Percentiles rank a stretch among this genome's conserved stretches.
These are phyloP conservation scores for Termitomyces sp. DNA, from an alignment of 768 basidiomycete genomes.

Conservation along the genomic window DNA sequence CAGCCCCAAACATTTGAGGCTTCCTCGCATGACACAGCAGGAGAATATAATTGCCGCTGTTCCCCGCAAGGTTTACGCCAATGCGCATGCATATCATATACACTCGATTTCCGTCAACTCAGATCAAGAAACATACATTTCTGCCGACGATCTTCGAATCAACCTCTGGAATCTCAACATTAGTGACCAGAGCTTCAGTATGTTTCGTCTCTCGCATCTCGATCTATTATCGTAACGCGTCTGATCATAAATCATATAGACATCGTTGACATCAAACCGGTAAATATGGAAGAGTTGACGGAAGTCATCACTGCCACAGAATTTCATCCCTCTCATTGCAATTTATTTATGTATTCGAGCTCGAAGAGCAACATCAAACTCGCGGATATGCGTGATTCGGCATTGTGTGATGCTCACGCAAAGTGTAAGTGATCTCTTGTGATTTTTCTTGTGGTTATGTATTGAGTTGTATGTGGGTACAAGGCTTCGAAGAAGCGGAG, in stretches of 20 bases:
- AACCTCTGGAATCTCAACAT: conserved; percentile 99
- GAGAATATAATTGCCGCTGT: conserved; percentile 99
- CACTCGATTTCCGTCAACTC: conserved; percentile 99
- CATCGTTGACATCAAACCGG: conserved; percentile 99
- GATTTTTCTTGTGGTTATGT: neutral
- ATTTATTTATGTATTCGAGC: conserved; percentile 99
- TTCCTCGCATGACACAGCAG: conserved; percentile 90
- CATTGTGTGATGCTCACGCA: conserved; percentile 91
- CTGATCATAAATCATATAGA: conserved; percentile 42
- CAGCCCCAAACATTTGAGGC: conserved; percentile 55
- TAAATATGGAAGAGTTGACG: conserved; percentile 99
- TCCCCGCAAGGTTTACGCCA: conserved; percentile 97
- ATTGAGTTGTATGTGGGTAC: conserved; percentile 5
- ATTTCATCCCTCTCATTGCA: conserved; percentile 97
- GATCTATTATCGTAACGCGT: neutral
- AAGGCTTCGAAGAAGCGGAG: conserved; percentile 99
- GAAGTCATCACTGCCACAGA: conserved; percentile 99
- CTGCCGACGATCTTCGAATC: conserved; percentile 95
- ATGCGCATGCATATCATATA: conserved; percentile 99
- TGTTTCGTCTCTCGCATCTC: conserved; percentile 26
- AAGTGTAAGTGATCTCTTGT: conserved; percentile 64
- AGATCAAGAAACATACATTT: conserved; percentile 98
- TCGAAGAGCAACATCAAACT: conserved; percentile 99
- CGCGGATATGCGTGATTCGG: conserved; percentile 98
- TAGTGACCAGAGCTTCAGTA: conserved; percentile 98